Percentiles rank a stretch among this genome's conserved stretches.
Evolutionary conservation across 139 green algal species (phyloP).

Genomic region (Desmodesmus armatus): DNA sequence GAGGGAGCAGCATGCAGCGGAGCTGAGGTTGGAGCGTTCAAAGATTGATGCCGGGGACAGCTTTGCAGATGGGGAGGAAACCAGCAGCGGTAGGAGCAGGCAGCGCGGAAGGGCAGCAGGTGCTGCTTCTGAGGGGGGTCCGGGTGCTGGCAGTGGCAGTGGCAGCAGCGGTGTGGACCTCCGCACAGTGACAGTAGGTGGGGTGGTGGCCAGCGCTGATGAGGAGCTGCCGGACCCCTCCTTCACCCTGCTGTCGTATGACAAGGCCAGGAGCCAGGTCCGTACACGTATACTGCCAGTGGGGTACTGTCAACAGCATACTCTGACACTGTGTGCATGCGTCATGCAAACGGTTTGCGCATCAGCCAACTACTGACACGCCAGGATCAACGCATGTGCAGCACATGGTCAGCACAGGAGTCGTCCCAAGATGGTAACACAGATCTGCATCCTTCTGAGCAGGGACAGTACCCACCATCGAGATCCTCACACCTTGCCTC

Average conservation of each 20-base stretch:
- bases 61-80: neutral
- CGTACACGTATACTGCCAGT: neutral
- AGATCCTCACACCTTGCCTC: too few species aligned
- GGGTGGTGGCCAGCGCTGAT: slow-evolving; percentile 20
- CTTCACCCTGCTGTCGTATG: slow-evolving; percentile 49
- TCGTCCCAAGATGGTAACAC: too few species aligned
- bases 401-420: too few species aligned
- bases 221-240: slow-evolving; percentile 41
- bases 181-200: slow-evolving; percentile 18
- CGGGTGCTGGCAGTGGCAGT: neutral
- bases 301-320: too few species aligned
- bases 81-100: too few species aligned
- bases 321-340: too few species aligned
- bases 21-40: neutral
- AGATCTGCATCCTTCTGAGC: too few species aligned
- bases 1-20: neutral
- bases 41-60: neutral
- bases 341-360: neutral
- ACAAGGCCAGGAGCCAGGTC: slow-evolving; percentile 19
- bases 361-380: too few species aligned
- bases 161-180: neutral
- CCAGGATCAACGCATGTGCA: too few species aligned
- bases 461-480: too few species aligned
- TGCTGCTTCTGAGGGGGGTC: neutral
- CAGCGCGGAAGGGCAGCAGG: neutral